phyloP scores from a whole-genome alignment of 805 yeast genomes.

The Zygosaccharomyces pseudorouxii region DNA sequence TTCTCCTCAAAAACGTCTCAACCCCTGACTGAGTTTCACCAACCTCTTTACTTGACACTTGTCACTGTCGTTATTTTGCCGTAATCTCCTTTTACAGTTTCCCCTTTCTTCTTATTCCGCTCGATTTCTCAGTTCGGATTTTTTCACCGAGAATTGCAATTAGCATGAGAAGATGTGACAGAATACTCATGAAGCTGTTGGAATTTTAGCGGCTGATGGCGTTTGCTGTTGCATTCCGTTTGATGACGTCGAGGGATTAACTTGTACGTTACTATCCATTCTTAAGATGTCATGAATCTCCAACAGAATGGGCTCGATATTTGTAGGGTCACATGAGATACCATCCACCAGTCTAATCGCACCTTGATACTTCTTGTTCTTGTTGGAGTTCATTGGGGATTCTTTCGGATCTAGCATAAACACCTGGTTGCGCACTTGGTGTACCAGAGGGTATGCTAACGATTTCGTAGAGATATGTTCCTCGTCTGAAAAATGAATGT shows the following conservation, averaged over 20 bases:
- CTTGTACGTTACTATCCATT: slow-evolving; percentile 11
- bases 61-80: background rate
- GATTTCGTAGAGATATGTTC: slow-evolving; percentile 30
- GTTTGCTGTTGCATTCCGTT: slow-evolving; percentile 8
- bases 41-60: background rate
- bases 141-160: background rate
- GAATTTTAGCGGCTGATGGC: slow-evolving; percentile 6
- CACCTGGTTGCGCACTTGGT: slow-evolving; percentile 28
- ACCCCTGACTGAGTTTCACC: background rate
- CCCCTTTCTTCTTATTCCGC: background rate
- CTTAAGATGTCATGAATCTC: slow-evolving; percentile 28
- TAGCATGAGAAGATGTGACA: background rate
- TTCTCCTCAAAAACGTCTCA: background rate
- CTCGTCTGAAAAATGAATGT: slow-evolving; percentile 31
- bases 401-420: slow-evolving; percentile 27
- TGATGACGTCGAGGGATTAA: background rate
- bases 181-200: slow-evolving; percentile 6
- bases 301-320: slow-evolving; percentile 25
- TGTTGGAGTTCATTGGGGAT: slow-evolving; percentile 1
- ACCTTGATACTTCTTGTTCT: slow-evolving; percentile 10
- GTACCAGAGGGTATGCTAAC: slow-evolving; percentile 28
- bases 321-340: slow-evolving; percentile 31
- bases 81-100: background rate
- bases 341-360: slow-evolving; percentile 30
- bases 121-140: background rate